Base-by-base conservation (phyloP, 805 yeast species). In the Yamadazyma ubonensis region DNA sequence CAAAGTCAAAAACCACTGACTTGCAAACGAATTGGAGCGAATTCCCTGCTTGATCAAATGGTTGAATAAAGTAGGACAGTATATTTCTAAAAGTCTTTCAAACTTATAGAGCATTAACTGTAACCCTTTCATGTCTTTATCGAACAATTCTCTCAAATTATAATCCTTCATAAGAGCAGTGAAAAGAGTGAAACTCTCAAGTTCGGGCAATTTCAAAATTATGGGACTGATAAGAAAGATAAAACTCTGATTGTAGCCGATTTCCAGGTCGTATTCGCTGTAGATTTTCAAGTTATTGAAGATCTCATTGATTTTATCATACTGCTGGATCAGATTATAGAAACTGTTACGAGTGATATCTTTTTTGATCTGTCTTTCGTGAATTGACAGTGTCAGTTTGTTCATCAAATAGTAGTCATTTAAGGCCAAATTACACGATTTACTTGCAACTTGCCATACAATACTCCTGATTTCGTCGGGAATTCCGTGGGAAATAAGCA, bases 201-300 rank as follows among this genome's bases (percentile, higher is more conserved):
- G 72, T 49, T 90, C 96, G 27, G 67, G 73, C 81, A 88, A 76
- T 51, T 86, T 86, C 67, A 90, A 71, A 32, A 89, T 67, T 34
- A 93, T 62, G 2, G 99, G 97, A 5, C 88, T 88, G 0, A 86
- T 78, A 31, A 93, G 78, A 55, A 93, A 93, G 1, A 95, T 95
- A 96, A 93, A 89, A 6, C 99, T 98, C 62, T 93, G 99, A 2
- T 97, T 93, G 55, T 93, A 93, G 0, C 99, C 99, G 36, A 93
- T 96, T 37, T 90, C 97, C 1, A 85, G 80, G 59, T 93, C 98
- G 58, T 78, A 83, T 34, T 87, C 64, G 16, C 93, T 79, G 64
- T 91, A 93, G 0, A 89, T 90, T 54, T 85, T 86, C 46, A 93
- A 75, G 20, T 93, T 81, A 41, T 81, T 79, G 54, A 71, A 85